Percentiles rank a stretch among this genome's conserved stretches.
Conservation (phyloP, 2,329 filamentous ascomycete genomes). For the Bipolaris cookei region DNA sequence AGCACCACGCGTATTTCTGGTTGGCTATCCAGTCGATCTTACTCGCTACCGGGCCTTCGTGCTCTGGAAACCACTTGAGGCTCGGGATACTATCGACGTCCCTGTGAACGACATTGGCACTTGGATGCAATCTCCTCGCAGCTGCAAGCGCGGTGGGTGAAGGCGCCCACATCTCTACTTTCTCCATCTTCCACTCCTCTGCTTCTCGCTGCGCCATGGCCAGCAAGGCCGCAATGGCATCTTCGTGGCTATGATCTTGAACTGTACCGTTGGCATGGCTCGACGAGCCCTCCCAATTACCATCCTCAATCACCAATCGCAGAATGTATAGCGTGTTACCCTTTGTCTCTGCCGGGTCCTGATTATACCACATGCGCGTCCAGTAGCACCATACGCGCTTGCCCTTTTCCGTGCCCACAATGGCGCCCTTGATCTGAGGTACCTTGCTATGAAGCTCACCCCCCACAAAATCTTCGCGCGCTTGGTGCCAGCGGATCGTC, state of each 20-base stretch:
- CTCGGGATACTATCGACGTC: slow-evolving; percentile 73
- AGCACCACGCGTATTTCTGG: slow-evolving; percentile 83
- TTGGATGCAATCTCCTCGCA: slow-evolving; percentile 55
- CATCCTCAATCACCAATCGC: slow-evolving; percentile 70
- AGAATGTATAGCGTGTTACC: slow-evolving; percentile 74
- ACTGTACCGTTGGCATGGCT: slow-evolving; percentile 29
- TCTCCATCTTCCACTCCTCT: slow-evolving; percentile 69
- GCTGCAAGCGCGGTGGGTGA: slow-evolving; percentile 56
- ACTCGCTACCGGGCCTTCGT: slow-evolving; percentile 53
- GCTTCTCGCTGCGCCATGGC: slow-evolving; percentile 73
- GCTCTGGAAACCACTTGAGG: slow-evolving; percentile 68
- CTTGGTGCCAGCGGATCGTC: slow-evolving; percentile 77
- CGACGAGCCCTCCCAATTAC: slow-evolving; percentile 35
- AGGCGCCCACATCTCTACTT: slow-evolving; percentile 86
- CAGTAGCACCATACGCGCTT: slow-evolving; percentile 76
- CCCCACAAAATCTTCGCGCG: slow-evolving; percentile 79
- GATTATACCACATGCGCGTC: slow-evolving; percentile 69
- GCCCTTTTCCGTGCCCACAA: slow-evolving; percentile 60
- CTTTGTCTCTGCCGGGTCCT: slow-evolving; percentile 58
- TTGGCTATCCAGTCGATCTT: slow-evolving; percentile 74
- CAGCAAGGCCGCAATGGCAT: slow-evolving; percentile 67
- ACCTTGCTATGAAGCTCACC: slow-evolving; percentile 64
- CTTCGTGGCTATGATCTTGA: slow-evolving; percentile 27
- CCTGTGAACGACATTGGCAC: slow-evolving; percentile 60
- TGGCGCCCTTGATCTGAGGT: slow-evolving; percentile 72